Evolutionary conservation across 2,329 filamentous ascomycete genomes (phyloP).

Genomic region (Colletotrichum sojae): DNA sequence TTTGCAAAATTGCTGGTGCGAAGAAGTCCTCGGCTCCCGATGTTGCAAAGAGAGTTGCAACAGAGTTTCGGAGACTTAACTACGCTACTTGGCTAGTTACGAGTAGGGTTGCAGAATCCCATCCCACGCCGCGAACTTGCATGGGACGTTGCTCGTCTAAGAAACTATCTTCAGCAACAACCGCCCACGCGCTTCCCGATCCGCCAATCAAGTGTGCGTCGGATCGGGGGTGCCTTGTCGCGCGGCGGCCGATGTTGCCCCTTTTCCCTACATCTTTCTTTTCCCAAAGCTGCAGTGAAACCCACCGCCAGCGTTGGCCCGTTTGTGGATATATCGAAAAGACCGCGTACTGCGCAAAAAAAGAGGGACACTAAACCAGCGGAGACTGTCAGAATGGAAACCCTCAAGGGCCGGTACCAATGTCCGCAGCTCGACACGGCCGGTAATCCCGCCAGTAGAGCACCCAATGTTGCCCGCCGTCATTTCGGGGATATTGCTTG

Average conservation of each 20-base stretch:
- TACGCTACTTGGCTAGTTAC: constrained; percentile 19
- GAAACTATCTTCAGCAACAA: neutral
- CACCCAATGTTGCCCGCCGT: neutral
- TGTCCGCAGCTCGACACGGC: neutral
- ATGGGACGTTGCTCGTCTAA: constrained; percentile 7
- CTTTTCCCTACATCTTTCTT: neutral
- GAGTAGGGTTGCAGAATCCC: constrained; percentile 8
- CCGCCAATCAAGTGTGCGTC: neutral
- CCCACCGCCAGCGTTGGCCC: constrained; percentile 32
- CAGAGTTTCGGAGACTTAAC: constrained; percentile 18
- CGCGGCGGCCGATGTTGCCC: constrained; percentile 4
- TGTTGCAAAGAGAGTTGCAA: constrained; percentile 4
- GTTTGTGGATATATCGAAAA: constrained; percentile 33
- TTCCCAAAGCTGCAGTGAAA: neutral
- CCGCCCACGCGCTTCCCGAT: neutral
- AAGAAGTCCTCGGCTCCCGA: constrained; percentile 1
- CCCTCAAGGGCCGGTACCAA: neutral
- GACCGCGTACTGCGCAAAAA: no score
- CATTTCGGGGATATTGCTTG: constrained; percentile 33
- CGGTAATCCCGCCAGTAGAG: no score
- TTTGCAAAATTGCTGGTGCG: neutral
- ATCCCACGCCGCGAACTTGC: neutral
- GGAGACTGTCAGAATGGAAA: constrained; percentile 9
- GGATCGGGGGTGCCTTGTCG: constrained; percentile 9
- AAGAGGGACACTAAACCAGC: neutral